A percentile compares a stretch with the other conserved stretches of the same genome.
Evolutionary conservation across 2,329 filamentous ascomycete genomes (phyloP).

Genomic region (Colletotrichum incanum): DNA sequence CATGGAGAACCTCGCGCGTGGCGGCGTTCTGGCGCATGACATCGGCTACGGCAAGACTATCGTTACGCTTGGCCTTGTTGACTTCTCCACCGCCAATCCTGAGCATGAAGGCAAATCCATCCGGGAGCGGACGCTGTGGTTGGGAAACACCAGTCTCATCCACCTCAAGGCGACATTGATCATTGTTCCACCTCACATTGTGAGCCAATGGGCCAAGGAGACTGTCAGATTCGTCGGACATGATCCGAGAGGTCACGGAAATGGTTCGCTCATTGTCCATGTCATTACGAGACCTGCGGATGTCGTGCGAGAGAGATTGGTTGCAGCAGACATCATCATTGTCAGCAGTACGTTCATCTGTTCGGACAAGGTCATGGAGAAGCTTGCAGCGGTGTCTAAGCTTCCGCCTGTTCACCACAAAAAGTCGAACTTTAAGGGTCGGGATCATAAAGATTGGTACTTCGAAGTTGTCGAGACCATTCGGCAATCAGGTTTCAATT

Average conservation of each 20-base stretch:
- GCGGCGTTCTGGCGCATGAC: constrained; percentile 61
- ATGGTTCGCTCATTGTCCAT: constrained; percentile 44
- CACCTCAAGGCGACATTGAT: constrained; percentile 56
- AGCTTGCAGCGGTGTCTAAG: constrained; percentile 33
- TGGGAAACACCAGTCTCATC: constrained; percentile 7
- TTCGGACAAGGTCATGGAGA: constrained; percentile 22
- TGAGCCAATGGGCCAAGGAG: constrained; percentile 57
- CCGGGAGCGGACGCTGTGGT: constrained; percentile 38
- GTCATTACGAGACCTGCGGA: constrained; percentile 45
- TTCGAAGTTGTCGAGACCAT: constrained; percentile 18
- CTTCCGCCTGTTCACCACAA: constrained; percentile 20
- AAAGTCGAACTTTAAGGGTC: constrained; percentile 2
- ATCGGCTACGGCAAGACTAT: constrained; percentile 64
- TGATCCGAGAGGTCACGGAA: background rate
- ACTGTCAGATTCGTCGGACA: constrained; percentile 51
- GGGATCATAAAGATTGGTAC: constrained; percentile 32
- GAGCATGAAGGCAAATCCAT: constrained; percentile 44
- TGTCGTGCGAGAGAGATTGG: constrained; percentile 43
- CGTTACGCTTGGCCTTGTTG: constrained; percentile 56
- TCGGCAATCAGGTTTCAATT: constrained; percentile 16
- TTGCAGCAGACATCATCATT: constrained; percentile 57
- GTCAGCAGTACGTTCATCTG: constrained; percentile 46
- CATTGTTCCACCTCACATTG: constrained; percentile 58
- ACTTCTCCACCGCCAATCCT: constrained; percentile 44
- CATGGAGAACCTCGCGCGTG: constrained; percentile 48